Conservation (phyloP, 768 basidiomycete species). For the Tulasnella sp. region DNA sequence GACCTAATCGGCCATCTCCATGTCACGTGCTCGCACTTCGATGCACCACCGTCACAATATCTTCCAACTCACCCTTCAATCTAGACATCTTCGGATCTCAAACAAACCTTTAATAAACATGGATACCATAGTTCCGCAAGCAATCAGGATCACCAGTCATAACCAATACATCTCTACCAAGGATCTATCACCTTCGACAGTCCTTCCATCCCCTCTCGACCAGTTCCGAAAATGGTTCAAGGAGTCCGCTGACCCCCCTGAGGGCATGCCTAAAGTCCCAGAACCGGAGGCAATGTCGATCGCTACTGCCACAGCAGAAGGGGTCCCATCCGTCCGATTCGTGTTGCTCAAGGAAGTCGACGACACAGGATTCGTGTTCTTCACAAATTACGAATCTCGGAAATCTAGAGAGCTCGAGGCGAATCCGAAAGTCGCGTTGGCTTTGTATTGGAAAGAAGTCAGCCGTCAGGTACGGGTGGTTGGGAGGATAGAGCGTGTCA, state of each 20-base stretch:
- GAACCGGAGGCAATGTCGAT: constrained; percentile 90
- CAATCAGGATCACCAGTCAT: constrained; percentile 50
- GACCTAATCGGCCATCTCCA: too few relatives aligned
- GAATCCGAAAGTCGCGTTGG: constrained; percentile 72
- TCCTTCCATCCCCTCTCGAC: constrained; percentile 58
- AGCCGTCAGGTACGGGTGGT: constrained; percentile 72
- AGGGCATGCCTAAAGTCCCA: constrained; percentile 33
- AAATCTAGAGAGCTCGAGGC: constrained; percentile 72
- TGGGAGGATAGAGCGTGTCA: constrained; percentile 74
- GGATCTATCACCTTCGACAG: constrained; percentile 48
- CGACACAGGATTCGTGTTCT: constrained; percentile 84
- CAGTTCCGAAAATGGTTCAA: constrained; percentile 88
- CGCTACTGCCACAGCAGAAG: constrained; percentile 56
- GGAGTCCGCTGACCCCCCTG: constrained; percentile 36
- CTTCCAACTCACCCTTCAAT: background rate
- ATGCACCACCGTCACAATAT: background rate
- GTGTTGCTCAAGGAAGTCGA: constrained; percentile 91
- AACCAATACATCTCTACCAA: constrained; percentile 66
- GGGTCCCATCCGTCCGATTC: constrained; percentile 78
- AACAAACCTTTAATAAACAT: background rate
- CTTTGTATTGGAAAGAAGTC: constrained; percentile 87
- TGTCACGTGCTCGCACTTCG: too few relatives aligned
- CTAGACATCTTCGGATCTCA: background rate
- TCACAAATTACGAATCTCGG: constrained; percentile 90
- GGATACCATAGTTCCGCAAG: background rate